Evolutionary conservation across 1,284 basidiomycete genomes (phyloP).

Genomic region (Wallemia mellicola): DNA sequence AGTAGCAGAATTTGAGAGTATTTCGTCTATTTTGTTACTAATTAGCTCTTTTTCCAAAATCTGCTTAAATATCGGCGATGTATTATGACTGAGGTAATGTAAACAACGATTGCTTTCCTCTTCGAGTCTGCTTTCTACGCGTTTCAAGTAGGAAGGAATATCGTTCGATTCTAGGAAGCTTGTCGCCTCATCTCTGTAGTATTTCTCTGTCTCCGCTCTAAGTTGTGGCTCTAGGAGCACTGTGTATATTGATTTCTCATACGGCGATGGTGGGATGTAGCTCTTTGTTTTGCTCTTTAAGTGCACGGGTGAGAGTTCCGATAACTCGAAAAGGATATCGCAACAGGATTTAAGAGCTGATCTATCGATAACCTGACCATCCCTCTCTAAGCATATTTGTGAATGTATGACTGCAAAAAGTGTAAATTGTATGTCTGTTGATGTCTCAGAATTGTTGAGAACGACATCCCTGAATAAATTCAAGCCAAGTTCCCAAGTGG

Average conservation of each 20-base stretch:
- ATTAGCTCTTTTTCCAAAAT: constrained; percentile 55
- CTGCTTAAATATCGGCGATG: constrained; percentile 33
- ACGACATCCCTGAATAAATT: constrained; percentile 62
- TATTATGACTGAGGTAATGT: constrained; percentile 58
- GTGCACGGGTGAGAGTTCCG: constrained; percentile 16
- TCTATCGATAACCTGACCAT: constrained; percentile 68
- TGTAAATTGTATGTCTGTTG: constrained; percentile 45
- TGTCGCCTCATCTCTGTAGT: constrained; percentile 50
- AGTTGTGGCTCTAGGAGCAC: constrained; percentile 60
- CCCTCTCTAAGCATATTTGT: constrained; percentile 69
- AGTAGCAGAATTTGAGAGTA: constrained; percentile 53
- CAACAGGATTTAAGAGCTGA: constrained; percentile 71
- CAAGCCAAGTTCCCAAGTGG: constrained; percentile 55
- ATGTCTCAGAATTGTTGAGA: constrained; percentile 23
- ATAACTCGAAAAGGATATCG: constrained; percentile 48
- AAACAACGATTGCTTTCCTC: constrained; percentile 66
- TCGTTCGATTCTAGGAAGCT: constrained; percentile 41
- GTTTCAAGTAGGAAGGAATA: constrained; percentile 48
- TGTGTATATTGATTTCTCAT: constrained; percentile 38
- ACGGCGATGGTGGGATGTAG: constrained; percentile 11
- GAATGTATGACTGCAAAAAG: constrained; percentile 51
- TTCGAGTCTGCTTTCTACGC: constrained; percentile 50
- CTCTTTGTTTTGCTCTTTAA: constrained; percentile 2
- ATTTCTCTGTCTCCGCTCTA: constrained; percentile 41
- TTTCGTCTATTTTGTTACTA: constrained; percentile 36